Conservation (phyloP, 805 yeast species). For the Ogataea nakhonphanomensis region DNA sequence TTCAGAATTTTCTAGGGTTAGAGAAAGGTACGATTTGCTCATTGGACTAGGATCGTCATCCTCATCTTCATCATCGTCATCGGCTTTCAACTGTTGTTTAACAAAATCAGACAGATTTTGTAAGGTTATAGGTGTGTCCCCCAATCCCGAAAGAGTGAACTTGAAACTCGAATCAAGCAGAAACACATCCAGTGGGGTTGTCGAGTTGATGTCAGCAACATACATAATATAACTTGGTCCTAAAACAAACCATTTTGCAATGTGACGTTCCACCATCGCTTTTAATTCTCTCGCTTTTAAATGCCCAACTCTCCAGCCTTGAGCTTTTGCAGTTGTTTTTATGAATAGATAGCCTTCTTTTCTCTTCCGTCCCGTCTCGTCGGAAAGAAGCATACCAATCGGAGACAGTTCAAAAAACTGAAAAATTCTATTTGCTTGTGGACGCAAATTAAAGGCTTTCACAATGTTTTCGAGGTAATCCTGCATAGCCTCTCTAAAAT, state of each 20-base stretch:
- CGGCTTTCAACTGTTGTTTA: slow-evolving; percentile 25
- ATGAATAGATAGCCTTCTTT: slow-evolving; percentile 85
- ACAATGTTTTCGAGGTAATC: slow-evolving; percentile 64
- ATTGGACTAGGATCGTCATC: slow-evolving; percentile 23
- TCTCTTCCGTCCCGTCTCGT: slow-evolving; percentile 78
- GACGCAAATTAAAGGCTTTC: slow-evolving; percentile 57
- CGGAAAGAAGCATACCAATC: slow-evolving; percentile 74
- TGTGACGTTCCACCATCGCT: slow-evolving; percentile 87
- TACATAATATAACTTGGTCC: slow-evolving; percentile 81
- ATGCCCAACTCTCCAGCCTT: slow-evolving; percentile 96
- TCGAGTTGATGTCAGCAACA: slow-evolving; percentile 80
- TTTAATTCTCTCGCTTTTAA: slow-evolving; percentile 71
- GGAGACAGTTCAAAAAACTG: slow-evolving; percentile 91
- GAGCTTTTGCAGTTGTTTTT: slow-evolving; percentile 78
- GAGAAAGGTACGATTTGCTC: slow-evolving; percentile 48
- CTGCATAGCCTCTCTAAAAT: slow-evolving; percentile 50
- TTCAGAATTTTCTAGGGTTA: slow-evolving; percentile 69
- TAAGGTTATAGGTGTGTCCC: slow-evolving; percentile 25
- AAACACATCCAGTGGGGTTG: slow-evolving; percentile 88
- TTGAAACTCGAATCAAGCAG: slow-evolving; percentile 77
- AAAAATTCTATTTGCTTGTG: slow-evolving; percentile 79
- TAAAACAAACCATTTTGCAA: slow-evolving; percentile 87
- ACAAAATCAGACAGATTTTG: slow-evolving; percentile 18
- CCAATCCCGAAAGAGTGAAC: slow-evolving; percentile 46
- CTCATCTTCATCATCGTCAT: slow-evolving; percentile 31